Percentiles rank a stretch among this genome's conserved stretches.
phyloP scores from a whole-genome alignment of 2,329 filamentous ascomycete species.

The Fusarium austroafricanum region DNA sequence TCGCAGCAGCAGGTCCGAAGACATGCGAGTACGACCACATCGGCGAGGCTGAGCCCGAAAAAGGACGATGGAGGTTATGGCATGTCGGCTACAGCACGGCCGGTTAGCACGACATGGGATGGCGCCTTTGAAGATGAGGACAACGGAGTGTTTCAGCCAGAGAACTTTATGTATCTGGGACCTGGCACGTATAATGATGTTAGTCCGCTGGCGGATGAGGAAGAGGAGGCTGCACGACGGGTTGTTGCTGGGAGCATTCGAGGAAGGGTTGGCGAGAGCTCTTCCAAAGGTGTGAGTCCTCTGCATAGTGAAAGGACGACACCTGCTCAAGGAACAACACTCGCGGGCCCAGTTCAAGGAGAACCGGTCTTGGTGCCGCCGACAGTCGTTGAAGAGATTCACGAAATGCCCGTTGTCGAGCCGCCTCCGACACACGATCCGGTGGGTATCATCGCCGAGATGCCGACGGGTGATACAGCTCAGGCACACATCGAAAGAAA shows the following conservation, averaged over 20 bases:
- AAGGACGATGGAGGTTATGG: conserved; percentile 33
- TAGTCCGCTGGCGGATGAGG: conserved; percentile 57
- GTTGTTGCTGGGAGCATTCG: conserved; percentile 42
- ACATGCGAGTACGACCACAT: conserved; percentile 39
- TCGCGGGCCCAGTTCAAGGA: conserved; percentile 11
- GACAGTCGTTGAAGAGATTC: conserved; percentile 45
- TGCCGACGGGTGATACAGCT: conserved; percentile 58
- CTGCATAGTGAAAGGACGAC: conserved; percentile 47
- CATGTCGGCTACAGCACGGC: conserved; percentile 51
- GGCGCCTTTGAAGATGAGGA: conserved; percentile 45
- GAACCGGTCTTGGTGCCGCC: conserved; percentile 34
- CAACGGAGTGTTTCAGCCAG: conserved; percentile 61
- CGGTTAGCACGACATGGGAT: conserved; percentile 51
- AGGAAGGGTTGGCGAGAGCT: conserved; percentile 27
- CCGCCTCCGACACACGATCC: conserved; percentile 51
- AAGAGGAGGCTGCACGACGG: conserved; percentile 51
- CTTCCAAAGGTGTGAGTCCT: conserved; percentile 47
- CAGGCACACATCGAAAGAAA: conserved; percentile 56
- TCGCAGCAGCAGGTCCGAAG: conserved; percentile 63
- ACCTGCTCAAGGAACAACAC: conserved; percentile 42
- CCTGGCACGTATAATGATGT: conserved; percentile 59
- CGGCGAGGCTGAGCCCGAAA: conserved; percentile 11
- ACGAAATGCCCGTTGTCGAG: conserved; percentile 49
- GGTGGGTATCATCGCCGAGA: conserved; percentile 60
- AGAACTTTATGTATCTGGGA: conserved; percentile 65